Evolutionary conservation across 177 flowering plant genomes (phyloP).

Genomic region (Vitis hybrid): DNA sequence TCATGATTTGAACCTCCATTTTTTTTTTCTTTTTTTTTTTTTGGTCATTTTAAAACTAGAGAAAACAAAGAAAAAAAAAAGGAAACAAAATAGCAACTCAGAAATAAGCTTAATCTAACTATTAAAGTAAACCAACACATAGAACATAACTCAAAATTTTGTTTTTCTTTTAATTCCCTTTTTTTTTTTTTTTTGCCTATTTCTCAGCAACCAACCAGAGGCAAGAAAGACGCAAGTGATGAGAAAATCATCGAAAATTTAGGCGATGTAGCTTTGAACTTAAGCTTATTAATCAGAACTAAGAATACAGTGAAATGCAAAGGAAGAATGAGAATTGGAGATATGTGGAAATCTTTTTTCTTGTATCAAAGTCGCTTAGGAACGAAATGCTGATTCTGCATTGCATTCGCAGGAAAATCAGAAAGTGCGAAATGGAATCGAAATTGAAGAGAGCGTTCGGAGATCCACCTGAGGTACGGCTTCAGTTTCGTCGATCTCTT

Average conservation of each 20-base stretch:
- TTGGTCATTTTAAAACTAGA: no score
- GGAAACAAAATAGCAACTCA: neutral
- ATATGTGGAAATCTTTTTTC: neutral
- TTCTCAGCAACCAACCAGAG: slow-evolving; percentile 16
- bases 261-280: neutral
- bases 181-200: neutral
- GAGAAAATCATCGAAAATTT: slow-evolving; percentile 1
- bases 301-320: neutral
- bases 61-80: neutral
- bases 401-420: no score
- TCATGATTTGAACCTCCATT: neutral
- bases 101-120: neutral
- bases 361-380: neutral
- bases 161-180: neutral
- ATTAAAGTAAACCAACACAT: neutral
- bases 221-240: neutral
- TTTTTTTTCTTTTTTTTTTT: neutral
- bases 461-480: slow-evolving; percentile 49
- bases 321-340: neutral
- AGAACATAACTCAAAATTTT: neutral
- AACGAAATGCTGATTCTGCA: no score
- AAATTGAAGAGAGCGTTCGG: neutral
- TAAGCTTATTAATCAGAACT: neutral
- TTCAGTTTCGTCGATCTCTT: slow-evolving; percentile 75
- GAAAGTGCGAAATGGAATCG: neutral